Evolutionary conservation across 31 red algal genomes (phyloP), one percentile per base, ranked within the genome.

Genomic region (Bonnemaisonia californica): DNA sequence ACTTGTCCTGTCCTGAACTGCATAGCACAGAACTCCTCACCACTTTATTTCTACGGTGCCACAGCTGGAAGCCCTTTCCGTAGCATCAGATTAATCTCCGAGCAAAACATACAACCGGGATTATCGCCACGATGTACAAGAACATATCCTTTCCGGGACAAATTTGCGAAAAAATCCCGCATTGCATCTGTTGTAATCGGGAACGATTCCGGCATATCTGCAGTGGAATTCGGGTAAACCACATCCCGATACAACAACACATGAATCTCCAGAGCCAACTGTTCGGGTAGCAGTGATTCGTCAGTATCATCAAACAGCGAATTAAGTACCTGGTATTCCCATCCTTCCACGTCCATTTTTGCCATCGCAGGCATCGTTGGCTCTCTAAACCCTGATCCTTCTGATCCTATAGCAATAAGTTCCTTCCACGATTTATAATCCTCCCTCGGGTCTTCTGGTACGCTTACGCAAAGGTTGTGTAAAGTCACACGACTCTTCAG

Each of bases 251-350:
- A 26, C 13, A 66, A 26, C 29, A 12, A 11, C 18, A 32, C 73
- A 77, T 77, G 76, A 65, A 80, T 28, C 36, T 80, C 76, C n/a
- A 80, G 67, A 4, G 51, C 55, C 60, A 80, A 29, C 76, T 80
- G 76, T 19, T 80, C 23, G 7, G 76, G 76, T 7, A 80, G 51
- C 21, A 38, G 36, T 41, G 9, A 4, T 23, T 67, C 59, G 5
- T 76, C 42, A 13, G 22, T 45, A 28, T 9, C 4, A 21, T 9
- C 26, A 7, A 80, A 21, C 29, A 80, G 11, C n/a, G 8, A 13
- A 13, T 7, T 4, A 5, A 80, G 4, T 4, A 65, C 34, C 4
- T 59, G 61, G n/a, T 24, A 9, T 28, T 80, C 76, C 30, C 9
- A 69, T 5, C 76, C 76, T 66, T 80, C 76, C 7, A 80, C 33